These are phyloP conservation scores for Fusarium poae DNA, from an alignment of 2,329 filamentous ascomycete species.

Conservation along the genomic window DNA sequence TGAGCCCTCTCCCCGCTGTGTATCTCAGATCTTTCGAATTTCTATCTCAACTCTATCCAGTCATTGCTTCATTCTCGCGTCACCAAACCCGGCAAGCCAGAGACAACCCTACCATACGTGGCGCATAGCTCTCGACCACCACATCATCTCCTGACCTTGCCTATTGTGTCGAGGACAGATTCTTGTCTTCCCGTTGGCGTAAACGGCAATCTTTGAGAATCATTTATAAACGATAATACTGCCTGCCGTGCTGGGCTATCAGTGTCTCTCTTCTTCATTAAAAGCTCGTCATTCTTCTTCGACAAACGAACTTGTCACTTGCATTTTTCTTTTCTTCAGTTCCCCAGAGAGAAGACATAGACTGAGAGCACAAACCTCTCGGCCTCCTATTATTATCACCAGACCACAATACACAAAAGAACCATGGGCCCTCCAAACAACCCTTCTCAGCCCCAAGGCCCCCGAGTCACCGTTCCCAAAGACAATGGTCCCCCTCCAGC, in stretches of 20 bases:
- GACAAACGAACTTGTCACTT: neutral
- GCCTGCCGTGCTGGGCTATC: slow-evolving; percentile 8
- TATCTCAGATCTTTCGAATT: neutral
- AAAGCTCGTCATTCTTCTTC: slow-evolving; percentile 5
- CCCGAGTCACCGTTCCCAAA: slow-evolving; percentile 40
- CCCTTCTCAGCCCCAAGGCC: slow-evolving; percentile 30
- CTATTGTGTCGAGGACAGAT: slow-evolving; percentile 35
- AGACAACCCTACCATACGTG: slow-evolving; percentile 29
- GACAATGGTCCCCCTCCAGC: slow-evolving; percentile 50
- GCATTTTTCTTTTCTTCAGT: neutral
- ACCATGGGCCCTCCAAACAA: slow-evolving; percentile 38
- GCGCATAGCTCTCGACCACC: slow-evolving; percentile 43
- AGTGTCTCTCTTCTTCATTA: neutral
- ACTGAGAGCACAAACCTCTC: neutral
- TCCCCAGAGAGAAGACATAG: neutral
- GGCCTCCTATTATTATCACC: neutral
- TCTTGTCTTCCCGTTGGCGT: slow-evolving; percentile 29
- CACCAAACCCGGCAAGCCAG: slow-evolving; percentile 16
- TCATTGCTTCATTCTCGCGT: slow-evolving; percentile 17
- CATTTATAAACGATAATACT: slow-evolving; percentile 32
- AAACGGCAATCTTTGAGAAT: slow-evolving; percentile 28
- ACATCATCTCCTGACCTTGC: slow-evolving; percentile 23
- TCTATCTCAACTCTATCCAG: slow-evolving; percentile 21
- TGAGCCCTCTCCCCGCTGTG: slow-evolving; percentile 16
- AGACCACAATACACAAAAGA: neutral